Evolutionary conservation across 192 early-diverging fungal genomes (phyloP).

Genomic region (Entophlyctis helioformis): DNA sequence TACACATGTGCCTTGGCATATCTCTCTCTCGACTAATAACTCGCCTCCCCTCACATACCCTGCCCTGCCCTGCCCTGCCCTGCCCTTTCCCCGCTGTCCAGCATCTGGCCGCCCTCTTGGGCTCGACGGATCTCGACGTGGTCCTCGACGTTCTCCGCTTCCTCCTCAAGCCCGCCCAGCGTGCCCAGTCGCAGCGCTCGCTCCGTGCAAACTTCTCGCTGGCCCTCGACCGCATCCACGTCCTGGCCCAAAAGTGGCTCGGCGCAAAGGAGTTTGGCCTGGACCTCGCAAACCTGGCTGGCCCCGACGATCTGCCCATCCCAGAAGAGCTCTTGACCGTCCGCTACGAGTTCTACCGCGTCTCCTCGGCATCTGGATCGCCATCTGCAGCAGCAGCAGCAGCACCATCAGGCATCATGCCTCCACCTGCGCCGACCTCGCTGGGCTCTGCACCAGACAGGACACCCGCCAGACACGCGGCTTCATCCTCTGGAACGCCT

Average conservation of each 20-base stretch:
- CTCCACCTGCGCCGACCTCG: neutral
- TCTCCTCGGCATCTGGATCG: constrained; percentile 7
- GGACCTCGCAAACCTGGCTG: constrained; percentile 32
- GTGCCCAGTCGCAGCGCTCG: constrained; percentile 69
- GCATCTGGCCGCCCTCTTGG: constrained; percentile 70
- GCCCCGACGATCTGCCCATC: constrained; percentile 16
- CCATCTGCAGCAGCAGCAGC: constrained; percentile 6
- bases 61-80: neutral
- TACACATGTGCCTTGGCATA: neutral
- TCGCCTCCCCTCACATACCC: neutral
- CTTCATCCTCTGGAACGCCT: too few species aligned
- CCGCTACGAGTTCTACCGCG: constrained; percentile 56
- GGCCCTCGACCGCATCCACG: constrained; percentile 40
- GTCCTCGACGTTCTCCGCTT: constrained; percentile 72
- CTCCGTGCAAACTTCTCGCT: constrained; percentile 29
- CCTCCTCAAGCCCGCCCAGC: constrained; percentile 77
- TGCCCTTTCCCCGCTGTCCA: constrained; percentile 19
- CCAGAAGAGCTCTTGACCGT: constrained; percentile 26
- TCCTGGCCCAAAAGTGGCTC: constrained; percentile 55
- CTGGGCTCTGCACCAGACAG: constrained; percentile 1
- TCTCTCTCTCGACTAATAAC: neutral
- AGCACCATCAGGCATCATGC: constrained; percentile 2
- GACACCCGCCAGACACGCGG: constrained; percentile 1
- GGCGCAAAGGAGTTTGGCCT: constrained; percentile 35
- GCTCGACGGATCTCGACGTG: constrained; percentile 67